These are phyloP conservation scores for Volvariella surrecta DNA, from an alignment of 1,284 basidiomycete genomes.

Conservation along the genomic window DNA sequence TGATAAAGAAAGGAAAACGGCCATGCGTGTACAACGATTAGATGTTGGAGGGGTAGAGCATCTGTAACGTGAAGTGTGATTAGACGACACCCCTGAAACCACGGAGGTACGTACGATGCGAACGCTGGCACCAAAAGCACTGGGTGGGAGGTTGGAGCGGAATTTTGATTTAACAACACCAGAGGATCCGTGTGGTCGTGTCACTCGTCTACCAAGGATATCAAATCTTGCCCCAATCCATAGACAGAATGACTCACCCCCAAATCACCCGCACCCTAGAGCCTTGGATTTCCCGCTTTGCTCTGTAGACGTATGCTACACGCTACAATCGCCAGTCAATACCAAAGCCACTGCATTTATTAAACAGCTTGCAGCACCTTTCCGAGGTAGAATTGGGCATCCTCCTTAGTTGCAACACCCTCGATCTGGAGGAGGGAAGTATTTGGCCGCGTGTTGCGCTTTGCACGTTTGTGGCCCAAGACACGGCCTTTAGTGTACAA, in stretches of 20 bases:
- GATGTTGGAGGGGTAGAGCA: slow-evolving; percentile 54
- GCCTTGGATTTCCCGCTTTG: slow-evolving; percentile 87
- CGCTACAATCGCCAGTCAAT: slow-evolving; percentile 44
- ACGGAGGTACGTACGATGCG: slow-evolving; percentile 74
- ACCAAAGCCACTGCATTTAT: slow-evolving; percentile 6
- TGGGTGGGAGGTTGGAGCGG: slow-evolving; percentile 92
- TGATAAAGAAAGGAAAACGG: slow-evolving; percentile 18
- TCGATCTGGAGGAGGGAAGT: slow-evolving; percentile 96
- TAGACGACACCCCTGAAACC: background rate
- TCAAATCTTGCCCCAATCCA: background rate
- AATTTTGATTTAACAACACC: slow-evolving; percentile 99
- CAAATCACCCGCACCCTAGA: slow-evolving; percentile 95
- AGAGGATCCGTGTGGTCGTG: slow-evolving; percentile 89
- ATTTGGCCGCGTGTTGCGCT: slow-evolving; percentile 93
- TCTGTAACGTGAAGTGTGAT: slow-evolving; percentile 23
- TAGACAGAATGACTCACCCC: slow-evolving; percentile 52
- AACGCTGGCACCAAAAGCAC: slow-evolving; percentile 91
- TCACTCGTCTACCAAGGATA: slow-evolving; percentile 58
- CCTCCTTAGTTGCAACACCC: slow-evolving; percentile 90
- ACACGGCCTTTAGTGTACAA: slow-evolving; percentile 97
- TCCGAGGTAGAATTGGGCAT: slow-evolving; percentile 97
- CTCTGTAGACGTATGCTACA: slow-evolving; percentile 96
- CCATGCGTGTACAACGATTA: slow-evolving; percentile 28
- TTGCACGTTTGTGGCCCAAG: slow-evolving; percentile 96
- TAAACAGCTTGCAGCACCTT: slow-evolving; percentile 53